Conservation (phyloP, 495 filamentous ascomycete genomes). For the Annulohypoxylon maeteangense region DNA sequence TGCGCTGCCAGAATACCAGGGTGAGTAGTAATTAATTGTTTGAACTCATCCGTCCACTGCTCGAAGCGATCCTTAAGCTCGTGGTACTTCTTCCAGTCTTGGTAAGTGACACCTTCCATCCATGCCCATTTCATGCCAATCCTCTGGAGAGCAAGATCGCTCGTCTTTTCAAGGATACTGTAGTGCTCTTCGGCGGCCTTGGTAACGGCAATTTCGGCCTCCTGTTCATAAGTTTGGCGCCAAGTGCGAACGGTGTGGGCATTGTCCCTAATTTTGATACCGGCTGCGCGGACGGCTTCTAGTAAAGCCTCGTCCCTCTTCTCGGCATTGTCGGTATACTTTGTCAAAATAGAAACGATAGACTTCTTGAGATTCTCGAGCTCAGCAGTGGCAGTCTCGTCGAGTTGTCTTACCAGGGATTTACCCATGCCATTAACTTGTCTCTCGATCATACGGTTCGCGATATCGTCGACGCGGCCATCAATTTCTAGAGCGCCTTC, state of each 20-base stretch:
- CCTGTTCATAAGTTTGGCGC: slow-evolving; percentile 76
- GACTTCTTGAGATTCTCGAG: slow-evolving; percentile 71
- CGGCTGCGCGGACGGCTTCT: slow-evolving; percentile 74
- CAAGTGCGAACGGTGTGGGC: slow-evolving; percentile 84
- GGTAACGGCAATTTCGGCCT: slow-evolving; percentile 73
- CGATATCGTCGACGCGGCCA: slow-evolving; percentile 70
- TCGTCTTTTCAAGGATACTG: slow-evolving; percentile 81
- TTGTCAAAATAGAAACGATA: slow-evolving; percentile 72
- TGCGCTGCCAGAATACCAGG: slow-evolving; percentile 76
- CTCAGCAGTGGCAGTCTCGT: slow-evolving; percentile 70
- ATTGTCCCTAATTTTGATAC: slow-evolving; percentile 78
- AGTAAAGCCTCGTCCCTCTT: slow-evolving; percentile 71
- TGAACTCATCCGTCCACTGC: slow-evolving; percentile 85
- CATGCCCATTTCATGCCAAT: slow-evolving; percentile 98
- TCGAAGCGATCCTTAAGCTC: slow-evolving; percentile 83
- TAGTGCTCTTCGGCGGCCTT: slow-evolving; percentile 84
- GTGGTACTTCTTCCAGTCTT: slow-evolving; percentile 94
- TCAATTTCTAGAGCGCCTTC: slow-evolving; percentile 85
- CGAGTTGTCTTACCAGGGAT: slow-evolving; percentile 73
- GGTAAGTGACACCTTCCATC: slow-evolving; percentile 95
- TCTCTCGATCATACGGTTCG: slow-evolving; percentile 64
- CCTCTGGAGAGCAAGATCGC: slow-evolving; percentile 90
- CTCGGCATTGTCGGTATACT: slow-evolving; percentile 54
- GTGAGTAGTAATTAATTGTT: slow-evolving; percentile 75
- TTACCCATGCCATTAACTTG: slow-evolving; percentile 66